Evolutionary conservation across 2,329 filamentous ascomycete species (phyloP), one percentile per base, ranked within the genome.

Genomic region (Verticillium dahliae): DNA sequence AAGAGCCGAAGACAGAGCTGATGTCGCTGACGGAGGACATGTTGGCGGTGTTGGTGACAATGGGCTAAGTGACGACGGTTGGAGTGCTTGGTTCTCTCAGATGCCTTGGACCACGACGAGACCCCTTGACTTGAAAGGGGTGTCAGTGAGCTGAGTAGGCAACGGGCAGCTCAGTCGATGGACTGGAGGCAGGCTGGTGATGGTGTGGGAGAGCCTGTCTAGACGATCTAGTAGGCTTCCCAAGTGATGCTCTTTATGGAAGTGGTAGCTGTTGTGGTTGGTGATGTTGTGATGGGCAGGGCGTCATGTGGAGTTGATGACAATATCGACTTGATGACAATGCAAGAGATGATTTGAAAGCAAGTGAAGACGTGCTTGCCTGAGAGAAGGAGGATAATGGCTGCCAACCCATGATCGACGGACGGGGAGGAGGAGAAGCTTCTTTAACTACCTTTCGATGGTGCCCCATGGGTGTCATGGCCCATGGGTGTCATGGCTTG

Each of bases 21-120:
- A 62, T 62, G 27, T 66, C 65, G 56, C 65, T 63, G 57, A 45
- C 56, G 65, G 58, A 60, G 56, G 63, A 61, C 63, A 65, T 66
- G n/a, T 15, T 60, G 59, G 38, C 22, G 45, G 18, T 18, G 35
- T 2, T 33, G 56, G 34, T 18, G 7, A 11, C 33, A 9, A 31
- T 31, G 31, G 15, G 55, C 14, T 41, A 15, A 6, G 14, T 14
- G 45, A 13, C 22, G 14, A 10, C 18, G 35, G 27, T 10, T 38
- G 31, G 15, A 45, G 62, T 34, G 56, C n/a, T 11, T 60, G 57
- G 5, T 56, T 54, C 35, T 39, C 35, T 10, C 9, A 31, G 7
- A 52, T 22, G 45, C 18, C 45, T 18, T 52, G 6, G 18, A 52
- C 22, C n/a, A 52, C 45, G 45, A 52, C 22, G 45, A 52, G 18